Percentiles rank a stretch among this genome's conserved stretches.
These are phyloP conservation scores for Linnemannia elongata DNA, from an alignment of 192 early-diverging fungal genomes.

Conservation along the genomic window DNA sequence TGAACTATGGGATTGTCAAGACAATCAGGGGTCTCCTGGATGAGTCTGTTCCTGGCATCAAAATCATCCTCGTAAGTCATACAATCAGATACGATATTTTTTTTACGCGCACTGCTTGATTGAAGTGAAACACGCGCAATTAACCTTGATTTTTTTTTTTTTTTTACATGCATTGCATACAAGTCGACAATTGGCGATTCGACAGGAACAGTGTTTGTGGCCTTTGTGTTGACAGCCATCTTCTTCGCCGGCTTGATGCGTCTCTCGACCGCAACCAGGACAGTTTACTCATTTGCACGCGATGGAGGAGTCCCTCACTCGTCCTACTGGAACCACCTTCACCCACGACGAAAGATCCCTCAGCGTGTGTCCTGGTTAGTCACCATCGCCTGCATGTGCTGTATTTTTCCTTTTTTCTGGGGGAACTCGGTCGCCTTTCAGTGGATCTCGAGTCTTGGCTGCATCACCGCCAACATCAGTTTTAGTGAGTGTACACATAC, in stretches of 20 bases:
- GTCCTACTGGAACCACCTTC: slow-evolving; percentile 42
- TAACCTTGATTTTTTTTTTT: not conserved
- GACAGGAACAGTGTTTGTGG: slow-evolving; percentile 2
- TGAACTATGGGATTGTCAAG: slow-evolving; percentile 31
- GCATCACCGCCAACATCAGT: slow-evolving; percentile 40
- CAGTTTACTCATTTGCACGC: slow-evolving; percentile 39
- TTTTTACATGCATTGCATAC: not conserved
- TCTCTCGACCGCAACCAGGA: slow-evolving; percentile 21
- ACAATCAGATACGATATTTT: not conserved
- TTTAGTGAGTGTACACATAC: slow-evolving; percentile 17
- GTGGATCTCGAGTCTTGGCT: slow-evolving; percentile 38
- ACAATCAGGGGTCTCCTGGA: slow-evolving; percentile 45
- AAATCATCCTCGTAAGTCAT: slow-evolving; percentile 26
- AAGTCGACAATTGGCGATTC: not conserved
- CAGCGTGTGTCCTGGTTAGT: slow-evolving; percentile 51
- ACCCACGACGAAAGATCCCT: slow-evolving; percentile 28
- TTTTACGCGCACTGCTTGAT: not conserved
- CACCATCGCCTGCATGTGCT: slow-evolving; percentile 28
- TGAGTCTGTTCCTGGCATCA: slow-evolving; percentile 34
- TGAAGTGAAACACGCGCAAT: not conserved
- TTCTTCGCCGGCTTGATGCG: slow-evolving; percentile 37
- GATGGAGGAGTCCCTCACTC: slow-evolving; percentile 45
- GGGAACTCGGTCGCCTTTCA: slow-evolving; percentile 51
- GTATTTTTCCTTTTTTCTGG: slow-evolving; percentile 51
- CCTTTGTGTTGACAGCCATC: slow-evolving; percentile 21